Base-by-base conservation (phyloP, 441 rosid genomes). In the Arabidopsis lyrata region DNA sequence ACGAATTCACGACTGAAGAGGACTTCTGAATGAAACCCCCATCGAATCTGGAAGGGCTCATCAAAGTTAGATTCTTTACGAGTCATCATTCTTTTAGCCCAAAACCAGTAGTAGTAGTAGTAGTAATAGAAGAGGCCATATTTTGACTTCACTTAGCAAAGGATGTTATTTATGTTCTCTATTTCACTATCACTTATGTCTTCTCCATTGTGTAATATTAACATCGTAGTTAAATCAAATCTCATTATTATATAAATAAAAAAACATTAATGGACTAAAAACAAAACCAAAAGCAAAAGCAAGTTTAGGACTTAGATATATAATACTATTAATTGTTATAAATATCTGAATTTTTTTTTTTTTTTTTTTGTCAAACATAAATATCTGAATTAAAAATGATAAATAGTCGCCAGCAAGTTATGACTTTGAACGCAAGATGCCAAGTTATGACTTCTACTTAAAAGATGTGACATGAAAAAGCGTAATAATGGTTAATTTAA, bases 1-100 rank as follows among this genome's bases (percentile, higher is more conserved):
- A 60, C 8, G 84, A 80, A 62, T 94, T 94, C 84, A 90, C 84
- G 69, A 79, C 81, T 56, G 97, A 92, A 5, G 97, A 92, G 67
- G 97, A 94, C 78, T 94, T 94, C 66, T 92, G 70, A 75, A 31
- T 22, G 57, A 41, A 57, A 35, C 2, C 13, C 7, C 56, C 8
- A 16, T 52, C 3, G 49, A 16, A 20, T 42, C 73, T 66, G 8
- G 24, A 18, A 58, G 15, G 14, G 59, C 67, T 71, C 66, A 68
- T 70, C 45, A 39, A 39, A 53, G 18, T 15, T 41, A 0, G 63
- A 68, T 68, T 75, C 24, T 54, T 34, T 54, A 53, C 15, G 70
- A 45, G 44, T 35, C 31, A 50, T 66, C 66, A 56, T 56, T 74
- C 57, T 36, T 50, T 27, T 41, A 12, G 53, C 18, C 52, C 16